phyloP scores from a whole-genome alignment of 208 protist genomes.

The Tritrichomonas musculus region DNA sequence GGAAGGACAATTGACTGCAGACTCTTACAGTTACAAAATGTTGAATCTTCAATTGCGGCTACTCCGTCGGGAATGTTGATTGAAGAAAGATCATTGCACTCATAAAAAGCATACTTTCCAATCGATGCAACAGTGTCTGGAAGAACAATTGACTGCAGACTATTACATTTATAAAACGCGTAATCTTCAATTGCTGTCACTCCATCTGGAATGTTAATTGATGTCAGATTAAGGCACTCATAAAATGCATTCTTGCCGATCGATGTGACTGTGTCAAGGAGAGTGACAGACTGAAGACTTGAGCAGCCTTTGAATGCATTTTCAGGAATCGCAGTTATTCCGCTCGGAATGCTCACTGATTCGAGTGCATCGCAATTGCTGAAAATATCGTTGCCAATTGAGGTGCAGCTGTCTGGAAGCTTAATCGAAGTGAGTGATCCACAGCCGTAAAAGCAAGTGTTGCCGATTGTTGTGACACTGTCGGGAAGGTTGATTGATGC shows the following conservation, averaged over 20 bases:
- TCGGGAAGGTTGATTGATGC: background rate
- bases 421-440: background rate
- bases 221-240: background rate
- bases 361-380: background rate
- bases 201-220: background rate
- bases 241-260: background rate
- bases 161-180: background rate
- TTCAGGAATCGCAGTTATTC: background rate
- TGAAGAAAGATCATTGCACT: background rate
- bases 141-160: background rate
- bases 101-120: background rate
- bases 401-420: background rate
- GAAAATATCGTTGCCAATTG: background rate
- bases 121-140: background rate
- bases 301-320: background rate
- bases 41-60: background rate
- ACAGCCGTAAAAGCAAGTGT: background rate
- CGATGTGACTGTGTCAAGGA: background rate
- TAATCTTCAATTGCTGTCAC: background rate
- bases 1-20: background rate
- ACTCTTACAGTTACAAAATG: background rate
- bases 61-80: background rate
- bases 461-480: background rate
- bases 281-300: background rate
- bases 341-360: background rate